phyloP scores from a whole-genome alignment of 306 rosid genomes.

The Crotalaria pallida region DNA sequence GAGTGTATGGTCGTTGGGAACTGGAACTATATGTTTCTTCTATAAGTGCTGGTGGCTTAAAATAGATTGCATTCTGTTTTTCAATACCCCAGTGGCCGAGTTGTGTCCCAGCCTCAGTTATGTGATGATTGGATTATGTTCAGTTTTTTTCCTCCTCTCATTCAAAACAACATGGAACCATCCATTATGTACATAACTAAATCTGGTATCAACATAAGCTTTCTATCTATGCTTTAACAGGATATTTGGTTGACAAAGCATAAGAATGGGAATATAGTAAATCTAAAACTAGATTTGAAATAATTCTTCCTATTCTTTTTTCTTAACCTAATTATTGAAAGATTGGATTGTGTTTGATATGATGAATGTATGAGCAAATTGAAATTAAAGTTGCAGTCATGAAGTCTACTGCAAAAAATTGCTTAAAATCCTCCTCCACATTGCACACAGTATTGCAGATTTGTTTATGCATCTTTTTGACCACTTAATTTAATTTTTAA shows the following conservation, averaged over 20 bases:
- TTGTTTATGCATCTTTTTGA: neutral
- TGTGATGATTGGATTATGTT: neutral
- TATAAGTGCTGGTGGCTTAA: neutral
- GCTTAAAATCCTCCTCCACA: neutral
- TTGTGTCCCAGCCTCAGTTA: neutral
- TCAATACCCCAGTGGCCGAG: neutral
- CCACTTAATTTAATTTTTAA: neutral
- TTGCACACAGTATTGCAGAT: neutral
- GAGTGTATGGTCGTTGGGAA: neutral
- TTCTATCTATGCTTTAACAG: neutral
- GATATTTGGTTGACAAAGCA: neutral
- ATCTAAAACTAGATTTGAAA: neutral
- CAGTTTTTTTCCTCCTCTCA: neutral
- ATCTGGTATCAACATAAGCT: neutral
- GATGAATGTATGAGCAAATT: neutral
- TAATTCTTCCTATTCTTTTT: neutral
- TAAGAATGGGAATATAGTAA: neutral
- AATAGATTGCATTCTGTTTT: neutral
- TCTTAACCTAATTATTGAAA: neutral
- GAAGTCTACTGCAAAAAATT: neutral
- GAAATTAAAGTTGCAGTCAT: neutral
- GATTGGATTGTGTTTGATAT: neutral
- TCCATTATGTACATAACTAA: neutral
- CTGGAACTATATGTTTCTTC: neutral
- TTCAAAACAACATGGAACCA: neutral